Evolutionary conservation across 371 early-diverging fungal genomes (phyloP), one percentile per base, ranked within the genome.

Genomic region (Apophysomyces variabilis): DNA sequence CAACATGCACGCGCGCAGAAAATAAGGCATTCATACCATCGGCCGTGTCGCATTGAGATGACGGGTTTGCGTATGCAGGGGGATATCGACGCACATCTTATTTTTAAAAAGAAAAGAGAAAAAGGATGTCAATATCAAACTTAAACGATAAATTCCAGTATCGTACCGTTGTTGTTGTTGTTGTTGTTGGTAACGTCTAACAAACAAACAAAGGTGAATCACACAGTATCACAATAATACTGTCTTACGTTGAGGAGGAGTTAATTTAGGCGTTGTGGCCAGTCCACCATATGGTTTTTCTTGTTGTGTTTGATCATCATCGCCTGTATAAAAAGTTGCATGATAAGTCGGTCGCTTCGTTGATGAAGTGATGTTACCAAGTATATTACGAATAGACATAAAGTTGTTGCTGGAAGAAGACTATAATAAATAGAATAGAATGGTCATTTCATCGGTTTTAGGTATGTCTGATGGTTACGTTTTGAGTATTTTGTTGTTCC

Each of bases 311-410:
- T 45, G n/a, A 7, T 62, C 50, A 43, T 63, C 56, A 39, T 56
- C 64, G 18, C 64, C 64, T 65, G 58, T 18, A 57, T n/a, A n/a
- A 32, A n/a, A 32, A 26, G 46, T 44, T 18, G 21, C n/a, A 54
- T 56, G 38, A 38, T 45, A 26, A 26, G 32, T 26, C 32, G 32
- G 46, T 12, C 9, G 13, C 5, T 45, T 45, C 32, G 54, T 54
- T 1, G 18, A 26, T 26, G 50, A 9, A 39, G 26, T 43, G 9
- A 60, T 39, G 43, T 62, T 69, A 78, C 75, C 75, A n/a, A 78
- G 62, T 8, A 78, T 60, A 54, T 71, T 73, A 46, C 69, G 67
- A 57, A 78, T 78, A 18, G 79, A 75, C 79, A 78, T 78, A 37
- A 70, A 68, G 44, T 66, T 68, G 3, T 47, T 60, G 44, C 47